Conservation (phyloP, 1,139 yeast genomes). For the Geotrichum citri-aurantii region DNA sequence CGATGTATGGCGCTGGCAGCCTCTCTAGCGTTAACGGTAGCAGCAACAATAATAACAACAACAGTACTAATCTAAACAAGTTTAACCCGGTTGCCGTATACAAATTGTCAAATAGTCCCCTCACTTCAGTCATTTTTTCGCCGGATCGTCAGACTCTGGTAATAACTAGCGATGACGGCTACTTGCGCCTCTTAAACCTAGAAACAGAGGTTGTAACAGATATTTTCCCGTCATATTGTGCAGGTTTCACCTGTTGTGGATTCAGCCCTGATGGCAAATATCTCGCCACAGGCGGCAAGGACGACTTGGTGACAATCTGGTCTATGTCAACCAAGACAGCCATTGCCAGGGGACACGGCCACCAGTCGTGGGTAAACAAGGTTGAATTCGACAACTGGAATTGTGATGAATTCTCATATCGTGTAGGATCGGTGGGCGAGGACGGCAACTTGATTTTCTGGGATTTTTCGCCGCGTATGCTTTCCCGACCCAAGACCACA, state of each 20-base stretch:
- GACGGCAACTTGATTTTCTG: constrained; percentile 65
- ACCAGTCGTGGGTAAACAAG: constrained; percentile 55
- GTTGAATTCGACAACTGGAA: constrained; percentile 43
- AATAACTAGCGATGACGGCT: constrained; percentile 63
- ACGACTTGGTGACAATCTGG: constrained; percentile 39
- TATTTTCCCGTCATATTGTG: constrained; percentile 61
- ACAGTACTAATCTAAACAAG: constrained; percentile 16
- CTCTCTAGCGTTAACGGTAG: background rate
- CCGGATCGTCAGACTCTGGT: constrained; percentile 42
- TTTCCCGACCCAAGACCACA: constrained; percentile 34
- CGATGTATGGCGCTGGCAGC: constrained; percentile 18
- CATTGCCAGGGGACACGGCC: constrained; percentile 53
- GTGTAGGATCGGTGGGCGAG: constrained; percentile 61
- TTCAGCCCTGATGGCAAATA: constrained; percentile 65
- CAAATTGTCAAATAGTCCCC: constrained; percentile 54
- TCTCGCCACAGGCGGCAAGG: constrained; percentile 48
- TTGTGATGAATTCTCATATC: constrained; percentile 41
- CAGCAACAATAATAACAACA: background rate
- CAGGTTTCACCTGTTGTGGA: constrained; percentile 52
- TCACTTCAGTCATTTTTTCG: constrained; percentile 49
- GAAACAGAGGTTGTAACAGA: constrained; percentile 48
- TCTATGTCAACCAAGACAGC: constrained; percentile 27
- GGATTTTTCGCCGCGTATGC: constrained; percentile 65
- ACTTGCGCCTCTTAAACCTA: constrained; percentile 53
- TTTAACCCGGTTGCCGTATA: constrained; percentile 54